Base-by-base conservation (phyloP, 2,329 filamentous ascomycete genomes). In the Fusarium zealandicum region DNA sequence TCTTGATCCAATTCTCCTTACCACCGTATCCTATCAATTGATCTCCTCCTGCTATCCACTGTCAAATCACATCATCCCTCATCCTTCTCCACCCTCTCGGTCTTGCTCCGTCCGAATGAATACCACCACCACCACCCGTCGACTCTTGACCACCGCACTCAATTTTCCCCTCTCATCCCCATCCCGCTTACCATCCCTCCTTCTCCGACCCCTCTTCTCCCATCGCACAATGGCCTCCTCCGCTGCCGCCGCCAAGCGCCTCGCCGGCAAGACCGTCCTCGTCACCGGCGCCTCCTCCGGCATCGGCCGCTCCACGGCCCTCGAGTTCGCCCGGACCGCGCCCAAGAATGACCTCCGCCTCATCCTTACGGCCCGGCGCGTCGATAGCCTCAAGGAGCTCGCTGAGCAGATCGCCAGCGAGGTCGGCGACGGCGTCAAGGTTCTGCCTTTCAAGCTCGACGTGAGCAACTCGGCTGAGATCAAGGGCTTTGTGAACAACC, bases 201-300 rank as follows among this genome's bases (percentile, higher is more conserved):
- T 44, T 32, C 20, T 53, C 17, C 41, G 41, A 14, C 51, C 46
- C 11, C 45, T 56, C 47, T 53, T 57, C 35, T 50, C 54, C 35
- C 51, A 40, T 49, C 70, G 70, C 66, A 75, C 70, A 57, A 82
- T 82, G 80, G 70, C 77, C 30, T 75, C 80, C 31, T 74, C 81
- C 40, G 84, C 90, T 32, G 86, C 90, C 76, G 86, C 90, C 76
- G 82, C 82, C 60, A 89, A 92, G 74, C 92, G 93, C 78, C 90
- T 99, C 56, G 83, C 89, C 69, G 92, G 92, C 83, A 98, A 98
- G 80, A 98, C 92, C 5, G 81, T 98, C 54, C 76, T 98, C 51
- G 84, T 99, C 60, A 98, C 95, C 5, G 95, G 95, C 51, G 95
- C 95, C 27, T 95, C 90, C 4, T 96, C 92, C 16, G 95, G 95